Percentiles rank a stretch among this genome's conserved stretches.
Evolutionary conservation across 805 yeast species (phyloP).

Genomic region (Cyberlindnera mississippiensis): DNA sequence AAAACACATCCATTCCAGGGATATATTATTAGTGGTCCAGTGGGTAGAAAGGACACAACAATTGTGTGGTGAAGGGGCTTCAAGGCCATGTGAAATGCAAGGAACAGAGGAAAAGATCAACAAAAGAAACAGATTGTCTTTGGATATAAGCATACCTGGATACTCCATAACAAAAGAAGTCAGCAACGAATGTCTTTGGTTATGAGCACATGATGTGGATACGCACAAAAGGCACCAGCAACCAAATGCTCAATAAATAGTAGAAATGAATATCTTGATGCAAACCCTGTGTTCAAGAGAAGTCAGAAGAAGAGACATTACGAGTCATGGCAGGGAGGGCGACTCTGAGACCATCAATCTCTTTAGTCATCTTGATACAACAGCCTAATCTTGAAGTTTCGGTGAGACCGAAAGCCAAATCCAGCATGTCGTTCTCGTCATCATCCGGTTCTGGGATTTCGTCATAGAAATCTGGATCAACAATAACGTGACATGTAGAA

Average conservation of each 20-base stretch:
- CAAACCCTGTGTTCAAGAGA: slow-evolving; percentile 35
- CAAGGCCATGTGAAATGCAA: too few relatives aligned
- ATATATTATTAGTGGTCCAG: too few relatives aligned
- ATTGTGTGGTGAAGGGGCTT: too few relatives aligned
- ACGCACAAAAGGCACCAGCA: too few relatives aligned
- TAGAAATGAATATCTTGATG: background rate
- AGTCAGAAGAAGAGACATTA: slow-evolving; percentile 80
- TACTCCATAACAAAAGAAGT: too few relatives aligned
- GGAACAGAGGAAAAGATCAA: too few relatives aligned
- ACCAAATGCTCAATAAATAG: background rate
- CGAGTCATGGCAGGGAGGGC: slow-evolving; percentile 98
- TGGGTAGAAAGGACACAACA: too few relatives aligned
- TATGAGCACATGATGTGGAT: too few relatives aligned
- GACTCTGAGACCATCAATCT: slow-evolving; percentile 87
- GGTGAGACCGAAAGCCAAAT: slow-evolving; percentile 93
- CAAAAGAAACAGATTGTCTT: too few relatives aligned
- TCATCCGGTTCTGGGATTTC: slow-evolving; percentile 91
- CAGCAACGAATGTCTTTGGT: too few relatives aligned
- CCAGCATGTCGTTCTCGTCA: slow-evolving; percentile 98
- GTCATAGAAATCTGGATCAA: slow-evolving; percentile 93
- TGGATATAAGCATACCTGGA: too few relatives aligned
- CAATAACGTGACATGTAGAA: slow-evolving; percentile 94
- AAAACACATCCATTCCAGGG: too few relatives aligned
- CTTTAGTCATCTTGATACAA: slow-evolving; percentile 85
- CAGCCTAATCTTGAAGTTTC: slow-evolving; percentile 97